Conservation (phyloP, 1,284 basidiomycete genomes). For the Irpex rosettiformis region DNA sequence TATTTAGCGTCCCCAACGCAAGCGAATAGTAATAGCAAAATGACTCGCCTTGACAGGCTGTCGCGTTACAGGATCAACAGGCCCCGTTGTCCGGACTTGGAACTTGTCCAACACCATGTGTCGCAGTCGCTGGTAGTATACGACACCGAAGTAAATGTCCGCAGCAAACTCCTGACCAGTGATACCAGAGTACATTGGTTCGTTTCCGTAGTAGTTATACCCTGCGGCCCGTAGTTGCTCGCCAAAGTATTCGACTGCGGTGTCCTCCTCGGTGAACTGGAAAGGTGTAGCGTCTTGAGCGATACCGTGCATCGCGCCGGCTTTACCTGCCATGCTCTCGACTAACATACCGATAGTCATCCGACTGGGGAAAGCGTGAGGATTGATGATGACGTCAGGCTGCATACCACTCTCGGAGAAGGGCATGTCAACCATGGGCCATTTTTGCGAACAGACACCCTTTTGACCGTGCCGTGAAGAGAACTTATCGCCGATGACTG, state of each 20-base stretch:
- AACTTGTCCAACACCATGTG: slow-evolving; percentile 99
- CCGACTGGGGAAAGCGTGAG: slow-evolving; percentile 98
- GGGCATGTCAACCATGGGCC: slow-evolving; percentile 98
- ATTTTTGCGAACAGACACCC: slow-evolving; percentile 99
- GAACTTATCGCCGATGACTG: slow-evolving; percentile 99
- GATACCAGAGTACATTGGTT: slow-evolving; percentile 99
- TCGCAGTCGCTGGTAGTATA: slow-evolving; percentile 97
- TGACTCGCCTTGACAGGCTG: slow-evolving; percentile 94
- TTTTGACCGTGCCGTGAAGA: slow-evolving; percentile 99
- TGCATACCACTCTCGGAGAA: slow-evolving; percentile 99
- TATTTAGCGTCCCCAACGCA: no score
- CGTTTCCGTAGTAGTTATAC: slow-evolving; percentile 99
- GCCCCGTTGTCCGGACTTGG: slow-evolving; percentile 97
- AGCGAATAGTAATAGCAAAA: neutral
- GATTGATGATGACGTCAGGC: slow-evolving; percentile 99
- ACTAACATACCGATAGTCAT: slow-evolving; percentile 99
- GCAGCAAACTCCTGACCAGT: slow-evolving; percentile 98
- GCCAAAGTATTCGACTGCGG: slow-evolving; percentile 96
- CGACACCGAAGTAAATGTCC: slow-evolving; percentile 97
- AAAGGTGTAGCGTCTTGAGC: slow-evolving; percentile 99
- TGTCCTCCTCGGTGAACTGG: slow-evolving; percentile 96
- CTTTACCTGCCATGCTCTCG: slow-evolving; percentile 98
- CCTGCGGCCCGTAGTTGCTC: slow-evolving; percentile 92
- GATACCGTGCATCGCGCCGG: slow-evolving; percentile 96
- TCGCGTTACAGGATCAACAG: slow-evolving; percentile 92